Base-by-base conservation (phyloP, 148 eudicot genomes). In the Persicaria maculosa region DNA sequence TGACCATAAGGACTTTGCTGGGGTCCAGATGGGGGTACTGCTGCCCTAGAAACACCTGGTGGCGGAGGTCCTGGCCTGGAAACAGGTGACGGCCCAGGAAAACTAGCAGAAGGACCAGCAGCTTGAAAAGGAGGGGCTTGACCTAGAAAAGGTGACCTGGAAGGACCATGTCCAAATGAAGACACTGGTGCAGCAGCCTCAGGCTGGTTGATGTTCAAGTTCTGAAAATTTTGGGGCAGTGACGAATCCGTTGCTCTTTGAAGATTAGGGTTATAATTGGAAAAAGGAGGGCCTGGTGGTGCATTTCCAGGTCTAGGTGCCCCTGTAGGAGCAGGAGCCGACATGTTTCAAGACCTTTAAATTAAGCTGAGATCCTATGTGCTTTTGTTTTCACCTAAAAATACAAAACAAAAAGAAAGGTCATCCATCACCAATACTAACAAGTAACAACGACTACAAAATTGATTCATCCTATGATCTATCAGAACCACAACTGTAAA, bases 31-130 rank as follows among this genome's bases (percentile, higher is more conserved):
- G 87, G 86, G 73, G 86, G 82, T 44, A 73, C 82, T 8, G 79
- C 72, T 73, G 87, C 82, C 79, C 96, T 85, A 1, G 90, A 88
- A 78, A 86, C 95, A 80, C 97, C 97, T 6, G 97, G 88, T 11
- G 97, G 93, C 7, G 91, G 93, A 36, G 88, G 86, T 10, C 91
- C 89, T 8, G 97, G 97, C 69, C 91, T 90, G 50, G 85, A 55
- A 36, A 74, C 47, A 15, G 88, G 78, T 12, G 88, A 78, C 40
- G 81, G 78, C 36, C 88, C 89, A 4, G 82, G 75, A 47, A 81
- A 89, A 3, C 85, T 71, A 76, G 85, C 79, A 48, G 78, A 80
- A 22, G 77, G 76, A 25, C 78, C 80, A 44, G 87, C 70, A 19
- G 89, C 68, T 55, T 85, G 72, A 74, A 92, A 86, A 46, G 89